Base-by-base conservation (phyloP, 768 basidiomycete species). In the Phlegmacium glaucopus region DNA sequence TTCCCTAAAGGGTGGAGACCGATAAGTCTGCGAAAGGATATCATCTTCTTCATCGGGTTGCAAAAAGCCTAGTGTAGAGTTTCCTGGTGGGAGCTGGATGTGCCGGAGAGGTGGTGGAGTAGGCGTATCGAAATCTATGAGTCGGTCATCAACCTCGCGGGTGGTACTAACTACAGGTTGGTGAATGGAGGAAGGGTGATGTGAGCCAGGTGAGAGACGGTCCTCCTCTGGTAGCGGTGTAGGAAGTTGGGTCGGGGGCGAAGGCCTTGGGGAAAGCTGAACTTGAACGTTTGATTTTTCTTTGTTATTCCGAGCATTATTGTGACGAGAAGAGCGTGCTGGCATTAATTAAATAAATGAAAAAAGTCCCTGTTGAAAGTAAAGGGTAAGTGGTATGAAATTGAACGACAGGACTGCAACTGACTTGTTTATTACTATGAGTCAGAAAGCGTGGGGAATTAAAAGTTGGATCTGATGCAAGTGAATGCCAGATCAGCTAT, bases 1-100 rank as follows among this genome's bases (percentile, higher is more conserved):
- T 48, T 62, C 62, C 26, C 59, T 53, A 50, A 64, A 66, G 9
- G 66, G 66, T 4, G 64, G 64, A 8, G 63, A 65, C 13, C 60
- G 54, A 39, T 59, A 54, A 17, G 37, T 38, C 10, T 30, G 17
- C 9, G 43, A 48, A 29, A 17, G 29, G 16, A 11, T 26, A 11
- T 28, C 38, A 8, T 42, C 48, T 10, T 42, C 37, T 1, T 53
- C 50, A 28, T 38, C 39, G 17, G 45, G 16, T 39, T 40, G 32
- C n/a, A n/a, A n/a, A n/a, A n/a, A n/a, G 4, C 45, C 25, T 2
- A 16, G 17, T 5, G 17, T 28, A 9, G 15, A 7, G 2, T 51
- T 44, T n/a, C 25, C 38, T 12, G 30, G 44, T 6, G 30, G 27
- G 30, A 43, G 22, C 9, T 22, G 39, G 12, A 26, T 22, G 9